Evolutionary conservation across 768 basidiomycete genomes (phyloP), one percentile per base, ranked within the genome.

Genomic region (Suillus tomentosus): DNA sequence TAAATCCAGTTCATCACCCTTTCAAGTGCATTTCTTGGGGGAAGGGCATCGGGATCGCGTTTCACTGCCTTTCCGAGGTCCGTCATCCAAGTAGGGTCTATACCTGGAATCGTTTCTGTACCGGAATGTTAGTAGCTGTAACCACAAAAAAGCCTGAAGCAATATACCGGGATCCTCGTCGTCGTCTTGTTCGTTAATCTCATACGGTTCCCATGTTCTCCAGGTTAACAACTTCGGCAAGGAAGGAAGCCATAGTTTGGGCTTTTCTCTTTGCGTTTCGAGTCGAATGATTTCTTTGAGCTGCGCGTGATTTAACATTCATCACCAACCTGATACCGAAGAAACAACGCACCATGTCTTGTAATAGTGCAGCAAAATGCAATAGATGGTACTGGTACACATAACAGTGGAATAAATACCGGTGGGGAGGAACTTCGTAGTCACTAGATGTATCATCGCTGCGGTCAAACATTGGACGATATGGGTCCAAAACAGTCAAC

Each of bases 11-110:
- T 80, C 81, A 85, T 80, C 1, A 81, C 63, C 45, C 70, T 75
- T 70, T 92, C 89, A 39, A 90, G 74, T 2, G 66, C 57, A 66
- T 90, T 92, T 2, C 79, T 71, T 0, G 91, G 91, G 1, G 91
- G 90, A 0, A 92, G 73, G 0, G 88, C 90, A 71, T 93, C 91
- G 0, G 91, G 90, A 74, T 93, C 90, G 34, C 91, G 80, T 3
- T 81, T 78, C 17, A 78, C 74, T 1, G 90, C 83, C 43, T 80
- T 68, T 3, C 87, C 88, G 0, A 91, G 79, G 68, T 90, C 88
- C 2, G 79, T 71, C 43, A 75, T 69, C 55, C 72, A 67, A 10
- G 73, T 72, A 1, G 77, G 78, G 34, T 82, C 78, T 13, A 87
- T 74, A 9, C 89, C 88, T 65, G 87, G 86, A 56, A 91, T 85